Base-by-base conservation (phyloP, 2,329 filamentous ascomycete species). In the Hymenoscyphus fraxineus region DNA sequence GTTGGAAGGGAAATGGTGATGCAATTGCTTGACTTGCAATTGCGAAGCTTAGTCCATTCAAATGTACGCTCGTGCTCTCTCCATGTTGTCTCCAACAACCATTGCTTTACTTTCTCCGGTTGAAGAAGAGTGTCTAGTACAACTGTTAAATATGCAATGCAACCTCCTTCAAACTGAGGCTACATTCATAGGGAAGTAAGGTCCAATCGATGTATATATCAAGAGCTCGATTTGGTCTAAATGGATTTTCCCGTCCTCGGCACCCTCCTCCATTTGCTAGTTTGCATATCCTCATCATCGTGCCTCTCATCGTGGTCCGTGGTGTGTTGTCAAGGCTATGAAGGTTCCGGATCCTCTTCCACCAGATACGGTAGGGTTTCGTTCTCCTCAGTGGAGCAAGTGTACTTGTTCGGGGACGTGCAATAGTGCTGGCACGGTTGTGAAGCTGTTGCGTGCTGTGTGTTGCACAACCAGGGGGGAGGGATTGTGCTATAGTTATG, bases 131-230 rank as follows among this genome's bases (percentile, higher is more conserved):
- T 9, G 41, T 44, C 41, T 7, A 22, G n/a, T n/a, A 51, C 44
- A 51, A 51, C 44, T 51, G 44, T 51, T 57, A 57, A 38, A 38
- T 57, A 35, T 57, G 54, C 54, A 57, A 31, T 57, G 54, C 32
- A 57, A 57, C 54, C 16, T 27, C 9, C n/a, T 15, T 57, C 54
- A 32, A 57, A 57, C 32, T 16, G 54, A 57, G 54, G 54, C 54
- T 22, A 16, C 31, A 38, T 35, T 16, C 27, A 38, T 31, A 13
- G 54, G 32, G n/a, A 35, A 19, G 13, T 56, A 38, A 57, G 13
- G 31, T 7, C 54, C 54, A 57, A 57, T 57, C 54, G 54, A 27
- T 27, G 3, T 57, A 38, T 16, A 57, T 57, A 12, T 57, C 54
- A 27, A 57, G 10, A 13, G 54, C 54, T 35, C 13, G 31, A 57